Conservation (phyloP, 2,329 filamentous ascomycete genomes). For the Alternaria angustiovoidea region DNA sequence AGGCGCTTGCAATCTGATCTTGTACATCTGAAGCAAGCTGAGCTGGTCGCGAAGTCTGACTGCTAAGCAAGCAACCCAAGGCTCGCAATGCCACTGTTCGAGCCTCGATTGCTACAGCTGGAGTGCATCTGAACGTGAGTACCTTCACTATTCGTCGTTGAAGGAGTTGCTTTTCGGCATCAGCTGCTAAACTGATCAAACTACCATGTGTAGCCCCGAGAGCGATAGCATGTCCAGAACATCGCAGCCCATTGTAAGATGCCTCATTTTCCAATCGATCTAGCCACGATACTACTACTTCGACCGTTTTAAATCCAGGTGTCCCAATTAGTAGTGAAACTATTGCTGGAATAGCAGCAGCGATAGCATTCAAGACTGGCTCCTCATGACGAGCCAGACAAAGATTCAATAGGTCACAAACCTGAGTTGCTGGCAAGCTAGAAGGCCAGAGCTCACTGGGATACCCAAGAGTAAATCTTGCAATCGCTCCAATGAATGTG, state of each 20-base stretch:
- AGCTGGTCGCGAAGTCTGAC: background rate
- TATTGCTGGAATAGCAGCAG: constrained; percentile 30
- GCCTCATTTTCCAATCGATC: constrained; percentile 44
- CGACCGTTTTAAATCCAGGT: constrained; percentile 17
- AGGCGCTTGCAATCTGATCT: constrained; percentile 38
- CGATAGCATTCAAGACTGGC: constrained; percentile 42
- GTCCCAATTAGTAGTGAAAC: constrained; percentile 28
- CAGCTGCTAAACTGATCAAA: constrained; percentile 8
- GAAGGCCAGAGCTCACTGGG: constrained; percentile 9
- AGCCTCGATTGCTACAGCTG: constrained; percentile 54
- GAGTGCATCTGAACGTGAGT: constrained; percentile 49
- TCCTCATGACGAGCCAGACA: constrained; percentile 49
- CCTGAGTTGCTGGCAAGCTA: constrained; percentile 23
- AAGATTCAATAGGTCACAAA: constrained; percentile 39
- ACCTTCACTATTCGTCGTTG: constrained; percentile 43
- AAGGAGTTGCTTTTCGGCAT: constrained; percentile 9
- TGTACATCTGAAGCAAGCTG: constrained; percentile 23
- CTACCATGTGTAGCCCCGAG: constrained; percentile 51
- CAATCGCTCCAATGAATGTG: constrained; percentile 58
- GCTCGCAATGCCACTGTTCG: constrained; percentile 54
- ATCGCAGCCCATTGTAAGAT: constrained; percentile 51
- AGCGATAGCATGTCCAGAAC: constrained; percentile 55
- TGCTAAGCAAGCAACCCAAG: constrained; percentile 46
- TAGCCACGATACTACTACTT: constrained; percentile 42
- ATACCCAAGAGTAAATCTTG: constrained; percentile 22